Evolutionary conservation across 257 asterid species (phyloP).

Genomic region (Solanum pinnatisectum): DNA sequence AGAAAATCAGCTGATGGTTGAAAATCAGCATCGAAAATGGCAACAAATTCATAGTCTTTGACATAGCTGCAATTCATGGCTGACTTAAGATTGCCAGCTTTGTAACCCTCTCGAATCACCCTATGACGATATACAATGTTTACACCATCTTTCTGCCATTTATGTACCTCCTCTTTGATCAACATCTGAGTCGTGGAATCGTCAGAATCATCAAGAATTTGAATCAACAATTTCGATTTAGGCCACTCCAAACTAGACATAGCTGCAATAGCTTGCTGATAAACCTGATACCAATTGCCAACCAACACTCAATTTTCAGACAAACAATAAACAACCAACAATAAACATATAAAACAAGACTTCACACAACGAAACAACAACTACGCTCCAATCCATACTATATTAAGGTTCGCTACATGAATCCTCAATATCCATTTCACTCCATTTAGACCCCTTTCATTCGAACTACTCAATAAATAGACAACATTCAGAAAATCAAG

Average conservation of each 20-base stretch:
- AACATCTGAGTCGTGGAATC: constrained; percentile 53
- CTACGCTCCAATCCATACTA: background rate
- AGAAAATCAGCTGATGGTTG: constrained; percentile 90
- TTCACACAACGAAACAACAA: background rate
- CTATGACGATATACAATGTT: constrained; percentile 81
- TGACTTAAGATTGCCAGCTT: constrained; percentile 90
- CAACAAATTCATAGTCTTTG: constrained; percentile 86
- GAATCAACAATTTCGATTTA: constrained; percentile 63
- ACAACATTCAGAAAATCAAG: background rate
- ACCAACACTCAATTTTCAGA: background rate
- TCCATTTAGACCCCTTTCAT: background rate
- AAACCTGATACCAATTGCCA: constrained; percentile 42
- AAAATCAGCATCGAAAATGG: constrained; percentile 92
- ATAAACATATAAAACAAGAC: background rate
- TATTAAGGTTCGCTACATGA: background rate
- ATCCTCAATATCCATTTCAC: background rate
- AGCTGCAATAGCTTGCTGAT: constrained; percentile 86
- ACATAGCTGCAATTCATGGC: constrained; percentile 92
- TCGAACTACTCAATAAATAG: background rate
- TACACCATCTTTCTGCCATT: constrained; percentile 76
- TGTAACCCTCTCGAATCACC: constrained; percentile 84
- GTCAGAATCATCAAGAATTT: constrained; percentile 84
- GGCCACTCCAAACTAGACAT: constrained; percentile 93
- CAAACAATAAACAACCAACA: background rate
- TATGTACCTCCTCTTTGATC: constrained; percentile 74